Evolutionary conservation across 2,329 filamentous ascomycete species (phyloP).

Genomic region (Fusarium circinatum): DNA sequence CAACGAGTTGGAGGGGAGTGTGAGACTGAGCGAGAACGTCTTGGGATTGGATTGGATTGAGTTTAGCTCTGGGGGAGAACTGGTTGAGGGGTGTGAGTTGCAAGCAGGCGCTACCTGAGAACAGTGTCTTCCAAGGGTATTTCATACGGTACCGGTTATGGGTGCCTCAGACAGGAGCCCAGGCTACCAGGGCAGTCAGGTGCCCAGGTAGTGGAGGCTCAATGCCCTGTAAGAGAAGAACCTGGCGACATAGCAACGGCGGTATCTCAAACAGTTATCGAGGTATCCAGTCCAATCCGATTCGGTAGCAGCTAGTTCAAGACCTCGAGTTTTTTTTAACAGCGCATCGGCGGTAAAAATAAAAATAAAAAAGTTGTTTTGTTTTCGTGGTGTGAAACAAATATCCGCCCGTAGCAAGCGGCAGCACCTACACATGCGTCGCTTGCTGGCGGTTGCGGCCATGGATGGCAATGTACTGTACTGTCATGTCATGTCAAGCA

Average conservation of each 20-base stretch:
- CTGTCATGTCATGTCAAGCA: neutral
- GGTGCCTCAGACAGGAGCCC: slow-evolving; percentile 9
- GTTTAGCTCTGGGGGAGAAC: slow-evolving; percentile 43
- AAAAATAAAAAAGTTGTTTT: neutral
- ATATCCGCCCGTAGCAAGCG: slow-evolving; percentile 24
- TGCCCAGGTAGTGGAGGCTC: slow-evolving; percentile 23
- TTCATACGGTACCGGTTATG: slow-evolving; percentile 23
- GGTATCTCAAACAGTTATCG: slow-evolving; percentile 33
- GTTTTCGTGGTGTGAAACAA: slow-evolving; percentile 25
- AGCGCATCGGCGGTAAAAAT: slow-evolving; percentile 22
- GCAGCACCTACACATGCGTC: slow-evolving; percentile 8
- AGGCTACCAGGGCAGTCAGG: slow-evolving; percentile 20
- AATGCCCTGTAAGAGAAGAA: slow-evolving; percentile 19
- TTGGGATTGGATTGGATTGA: slow-evolving; percentile 44
- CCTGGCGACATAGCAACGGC: slow-evolving; percentile 40
- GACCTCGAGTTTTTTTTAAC: neutral
- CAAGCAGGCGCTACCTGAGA: slow-evolving; percentile 28
- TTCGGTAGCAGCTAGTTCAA: neutral
- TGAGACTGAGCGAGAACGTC: slow-evolving; percentile 35
- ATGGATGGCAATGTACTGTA: neutral
- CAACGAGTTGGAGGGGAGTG: slow-evolving; percentile 33
- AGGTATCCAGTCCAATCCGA: slow-evolving; percentile 21
- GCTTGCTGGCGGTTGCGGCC: slow-evolving; percentile 4
- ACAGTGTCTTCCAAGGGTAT: slow-evolving; percentile 16
- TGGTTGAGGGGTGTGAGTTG: slow-evolving; percentile 30